Percentiles rank a stretch among this genome's conserved stretches.
phyloP scores from a whole-genome alignment of 208 protist species.

The Porcisia deanei region DNA sequence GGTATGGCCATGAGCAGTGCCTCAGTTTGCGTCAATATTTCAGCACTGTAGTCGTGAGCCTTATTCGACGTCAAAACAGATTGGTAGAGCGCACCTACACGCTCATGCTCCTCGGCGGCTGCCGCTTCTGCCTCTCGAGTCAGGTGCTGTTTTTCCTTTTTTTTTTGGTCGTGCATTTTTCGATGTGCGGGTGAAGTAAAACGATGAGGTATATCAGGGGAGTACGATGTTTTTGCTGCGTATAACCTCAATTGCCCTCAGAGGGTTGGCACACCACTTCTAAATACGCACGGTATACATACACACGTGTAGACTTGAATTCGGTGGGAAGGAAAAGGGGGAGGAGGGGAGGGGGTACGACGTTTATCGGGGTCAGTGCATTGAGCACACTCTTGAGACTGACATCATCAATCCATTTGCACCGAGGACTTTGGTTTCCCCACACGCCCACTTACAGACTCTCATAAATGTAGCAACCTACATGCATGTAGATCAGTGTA shows the following conservation, averaged over 20 bases:
- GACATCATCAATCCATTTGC: background rate
- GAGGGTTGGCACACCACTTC: background rate
- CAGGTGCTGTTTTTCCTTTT: slow-evolving; percentile 32
- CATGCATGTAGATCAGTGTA: background rate
- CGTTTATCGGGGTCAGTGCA: background rate
- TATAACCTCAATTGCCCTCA: background rate
- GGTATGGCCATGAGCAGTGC: slow-evolving; percentile 62
- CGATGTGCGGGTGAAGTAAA: background rate
- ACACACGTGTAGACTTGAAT: background rate
- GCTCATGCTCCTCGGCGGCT: slow-evolving; percentile 37
- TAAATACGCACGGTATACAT: background rate
- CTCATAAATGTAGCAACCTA: background rate
- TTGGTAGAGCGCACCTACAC: slow-evolving; percentile 47
- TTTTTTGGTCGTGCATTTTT: slow-evolving; percentile 76
- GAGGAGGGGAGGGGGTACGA: background rate
- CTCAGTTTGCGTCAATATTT: slow-evolving; percentile 40
- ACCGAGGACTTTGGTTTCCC: background rate
- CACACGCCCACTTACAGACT: background rate
- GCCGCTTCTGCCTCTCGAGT: slow-evolving; percentile 20
- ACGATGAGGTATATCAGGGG: background rate
- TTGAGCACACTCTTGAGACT: background rate
- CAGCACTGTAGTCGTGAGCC: slow-evolving; percentile 23
- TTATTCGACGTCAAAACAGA: slow-evolving; percentile 33
- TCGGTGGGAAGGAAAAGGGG: background rate
- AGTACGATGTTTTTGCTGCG: background rate